phyloP scores from a whole-genome alignment of 2,329 filamentous ascomycete species.

The Hypoxylon sp. region DNA sequence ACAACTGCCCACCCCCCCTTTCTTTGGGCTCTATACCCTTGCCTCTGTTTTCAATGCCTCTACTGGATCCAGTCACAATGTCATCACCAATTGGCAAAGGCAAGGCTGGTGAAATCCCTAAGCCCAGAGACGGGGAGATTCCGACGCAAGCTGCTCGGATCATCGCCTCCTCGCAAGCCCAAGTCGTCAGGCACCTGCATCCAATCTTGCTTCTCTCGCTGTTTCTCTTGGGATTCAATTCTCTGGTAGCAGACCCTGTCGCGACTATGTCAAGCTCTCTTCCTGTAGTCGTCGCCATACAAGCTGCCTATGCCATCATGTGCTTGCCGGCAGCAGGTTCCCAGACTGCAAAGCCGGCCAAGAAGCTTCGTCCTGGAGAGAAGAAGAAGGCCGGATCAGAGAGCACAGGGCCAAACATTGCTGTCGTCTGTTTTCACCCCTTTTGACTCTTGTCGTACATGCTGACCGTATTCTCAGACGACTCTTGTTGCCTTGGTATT shows the following conservation, averaged over 20 bases:
- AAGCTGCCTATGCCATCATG: constrained; percentile 72
- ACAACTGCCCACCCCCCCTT: not conserved
- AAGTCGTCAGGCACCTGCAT: constrained; percentile 75
- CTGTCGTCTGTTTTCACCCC: constrained; percentile 60
- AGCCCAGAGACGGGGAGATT: constrained; percentile 49
- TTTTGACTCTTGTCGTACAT: not conserved
- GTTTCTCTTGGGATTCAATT: constrained; percentile 74
- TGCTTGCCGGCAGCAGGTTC: constrained; percentile 75
- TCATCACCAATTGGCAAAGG: constrained; percentile 53
- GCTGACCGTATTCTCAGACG: constrained; percentile 68
- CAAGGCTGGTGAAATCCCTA: constrained; percentile 50
- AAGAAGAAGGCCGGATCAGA: constrained; percentile 66
- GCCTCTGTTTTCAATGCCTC: constrained; percentile 50
- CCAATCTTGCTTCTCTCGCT: constrained; percentile 76
- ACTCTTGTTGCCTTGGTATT: constrained; percentile 78
- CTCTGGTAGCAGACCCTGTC: constrained; percentile 79
- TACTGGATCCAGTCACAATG: constrained; percentile 59
- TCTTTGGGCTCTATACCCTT: not conserved
- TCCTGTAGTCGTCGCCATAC: constrained; percentile 73
- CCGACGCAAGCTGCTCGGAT: constrained; percentile 58
- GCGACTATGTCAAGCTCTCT: constrained; percentile 73
- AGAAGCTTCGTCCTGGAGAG: constrained; percentile 68
- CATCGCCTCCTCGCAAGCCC: constrained; percentile 57
- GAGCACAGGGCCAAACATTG: constrained; percentile 60
- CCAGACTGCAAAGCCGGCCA: constrained; percentile 57